Percentiles rank a stretch among this genome's conserved stretches.
phyloP scores from a whole-genome alignment of 805 yeast genomes.

The Pichia heedii region DNA sequence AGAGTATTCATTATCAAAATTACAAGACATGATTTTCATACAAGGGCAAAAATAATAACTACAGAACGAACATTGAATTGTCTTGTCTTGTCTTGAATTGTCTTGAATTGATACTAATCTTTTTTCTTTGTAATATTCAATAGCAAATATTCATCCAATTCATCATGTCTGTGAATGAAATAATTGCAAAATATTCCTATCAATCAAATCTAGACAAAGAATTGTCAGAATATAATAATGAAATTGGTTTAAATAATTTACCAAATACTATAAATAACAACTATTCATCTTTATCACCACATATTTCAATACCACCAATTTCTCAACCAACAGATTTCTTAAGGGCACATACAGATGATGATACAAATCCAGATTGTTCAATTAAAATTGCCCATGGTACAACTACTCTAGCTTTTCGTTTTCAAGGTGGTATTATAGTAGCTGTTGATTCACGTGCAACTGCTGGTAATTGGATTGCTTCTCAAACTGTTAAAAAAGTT shows the following conservation, averaged over 20 bases:
- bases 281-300: conserved; percentile 40
- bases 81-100: no score
- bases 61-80: no score
- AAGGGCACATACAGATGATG: conserved; percentile 97
- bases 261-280: background rate
- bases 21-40: background rate
- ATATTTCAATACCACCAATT: conserved; percentile 69
- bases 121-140: no score
- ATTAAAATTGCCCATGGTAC: conserved; percentile 98
- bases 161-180: conserved; percentile 26
- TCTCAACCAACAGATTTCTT: conserved; percentile 85
- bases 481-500: conserved; percentile 95
- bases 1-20: no score
- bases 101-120: background rate
- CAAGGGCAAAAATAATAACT: background rate
- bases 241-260: conserved; percentile 1
- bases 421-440: conserved; percentile 89
- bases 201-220: conserved; percentile 19
- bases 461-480: conserved; percentile 96
- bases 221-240: conserved; percentile 13
- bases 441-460: conserved; percentile 99
- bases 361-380: conserved; percentile 83
- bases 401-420: conserved; percentile 94
- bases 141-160: no score
- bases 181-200: conserved; percentile 22